Evolutionary conservation across 148 eudicot species (phyloP).

Genomic region (Rhododendron vialii): DNA sequence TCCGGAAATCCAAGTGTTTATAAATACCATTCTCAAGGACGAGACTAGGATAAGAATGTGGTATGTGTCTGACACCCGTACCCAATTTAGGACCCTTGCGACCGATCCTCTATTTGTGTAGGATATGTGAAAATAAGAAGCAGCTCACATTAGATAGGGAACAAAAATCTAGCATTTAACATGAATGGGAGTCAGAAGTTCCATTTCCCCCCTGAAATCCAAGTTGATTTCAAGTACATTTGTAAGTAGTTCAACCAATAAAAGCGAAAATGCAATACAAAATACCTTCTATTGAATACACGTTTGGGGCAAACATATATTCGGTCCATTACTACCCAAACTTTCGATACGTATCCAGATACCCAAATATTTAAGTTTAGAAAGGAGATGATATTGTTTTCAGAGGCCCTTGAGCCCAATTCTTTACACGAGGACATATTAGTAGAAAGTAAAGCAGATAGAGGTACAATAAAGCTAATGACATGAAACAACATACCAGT

Average conservation of each 20-base stretch:
- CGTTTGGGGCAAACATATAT: neutral
- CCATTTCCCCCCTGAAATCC: neutral
- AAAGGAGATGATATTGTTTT: neutral
- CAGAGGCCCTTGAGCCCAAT: neutral
- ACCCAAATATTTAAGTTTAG: neutral
- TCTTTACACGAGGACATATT: neutral
- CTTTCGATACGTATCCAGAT: neutral
- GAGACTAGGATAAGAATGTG: neutral
- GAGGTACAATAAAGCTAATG: neutral
- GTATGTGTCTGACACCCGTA: neutral
- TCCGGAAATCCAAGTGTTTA: neutral
- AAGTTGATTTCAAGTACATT: neutral
- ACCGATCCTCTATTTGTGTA: neutral
- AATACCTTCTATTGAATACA: neutral
- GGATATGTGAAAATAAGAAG: neutral
- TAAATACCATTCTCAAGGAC: neutral
- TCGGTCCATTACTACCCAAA: neutral
- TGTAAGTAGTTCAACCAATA: neutral
- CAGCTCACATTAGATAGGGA: neutral
- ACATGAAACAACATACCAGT: conserved; percentile 39
- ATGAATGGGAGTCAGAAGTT: neutral
- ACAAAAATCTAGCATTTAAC: neutral
- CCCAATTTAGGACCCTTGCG: neutral
- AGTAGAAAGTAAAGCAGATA: neutral
- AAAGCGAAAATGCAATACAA: neutral